Evolutionary conservation across 306 rosid genomes (phyloP).

Genomic region (Canavalia gladiata): DNA sequence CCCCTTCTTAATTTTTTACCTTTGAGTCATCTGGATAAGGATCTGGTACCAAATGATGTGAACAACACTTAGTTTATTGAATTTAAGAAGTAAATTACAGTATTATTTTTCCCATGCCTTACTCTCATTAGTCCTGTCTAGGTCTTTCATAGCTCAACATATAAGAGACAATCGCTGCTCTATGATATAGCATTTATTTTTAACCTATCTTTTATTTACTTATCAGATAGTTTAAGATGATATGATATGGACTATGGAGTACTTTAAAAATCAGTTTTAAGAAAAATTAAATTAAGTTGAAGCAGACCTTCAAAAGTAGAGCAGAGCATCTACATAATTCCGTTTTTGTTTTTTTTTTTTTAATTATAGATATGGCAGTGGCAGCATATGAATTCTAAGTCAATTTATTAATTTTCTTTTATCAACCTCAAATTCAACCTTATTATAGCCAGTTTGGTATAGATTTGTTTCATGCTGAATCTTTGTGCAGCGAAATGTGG

Average conservation of each 20-base stretch:
- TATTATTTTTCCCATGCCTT: not conserved
- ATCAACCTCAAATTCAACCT: not conserved
- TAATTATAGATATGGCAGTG: not conserved
- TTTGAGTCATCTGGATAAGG: too few relatives aligned
- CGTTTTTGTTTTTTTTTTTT: not conserved
- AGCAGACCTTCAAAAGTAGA: not conserved
- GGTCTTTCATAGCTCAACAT: too few relatives aligned
- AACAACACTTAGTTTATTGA: not conserved
- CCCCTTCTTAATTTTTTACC: too few relatives aligned
- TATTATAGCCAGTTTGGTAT: not conserved
- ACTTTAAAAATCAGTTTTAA: too few relatives aligned
- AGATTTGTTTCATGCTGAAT: slow-evolving; percentile 2
- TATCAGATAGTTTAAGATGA: too few relatives aligned
- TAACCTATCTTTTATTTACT: too few relatives aligned
- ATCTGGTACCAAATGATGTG: too few relatives aligned
- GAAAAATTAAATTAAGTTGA: not conserved
- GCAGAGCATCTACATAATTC: not conserved
- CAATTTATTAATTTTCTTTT: not conserved
- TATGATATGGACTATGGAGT: too few relatives aligned
- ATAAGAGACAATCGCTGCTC: too few relatives aligned
- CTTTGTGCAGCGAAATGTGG: too few relatives aligned
- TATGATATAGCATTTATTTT: too few relatives aligned
- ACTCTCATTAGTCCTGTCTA: not conserved
- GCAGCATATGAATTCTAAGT: not conserved
- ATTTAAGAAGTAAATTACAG: not conserved